Conservation (phyloP, 2,329 filamentous ascomycete species). For the Beauveria caledonica region DNA sequence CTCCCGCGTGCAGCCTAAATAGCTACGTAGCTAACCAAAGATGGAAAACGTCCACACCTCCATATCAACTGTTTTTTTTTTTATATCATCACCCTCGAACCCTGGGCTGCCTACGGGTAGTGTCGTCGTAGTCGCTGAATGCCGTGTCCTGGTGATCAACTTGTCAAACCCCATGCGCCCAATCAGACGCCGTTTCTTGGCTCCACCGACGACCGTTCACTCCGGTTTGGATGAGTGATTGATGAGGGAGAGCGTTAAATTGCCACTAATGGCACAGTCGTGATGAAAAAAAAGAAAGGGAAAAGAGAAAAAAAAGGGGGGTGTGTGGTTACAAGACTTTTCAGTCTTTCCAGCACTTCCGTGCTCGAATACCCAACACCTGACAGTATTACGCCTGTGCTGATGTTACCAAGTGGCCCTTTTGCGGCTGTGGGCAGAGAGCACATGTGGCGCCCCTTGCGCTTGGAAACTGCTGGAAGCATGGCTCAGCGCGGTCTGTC, state of each 20-base stretch:
- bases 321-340: background rate
- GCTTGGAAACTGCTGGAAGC: conserved; percentile 9
- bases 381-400: background rate
- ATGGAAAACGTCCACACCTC: background rate
- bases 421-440: background rate
- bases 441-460: background rate
- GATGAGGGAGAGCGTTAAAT: background rate
- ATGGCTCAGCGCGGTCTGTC: background rate
- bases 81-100: background rate
- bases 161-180: background rate
- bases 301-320: background rate
- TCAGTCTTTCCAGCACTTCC: background rate
- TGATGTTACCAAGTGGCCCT: background rate
- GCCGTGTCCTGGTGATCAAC: conserved; percentile 5
- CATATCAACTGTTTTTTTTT: background rate
- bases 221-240: background rate
- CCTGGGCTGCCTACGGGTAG: no score
- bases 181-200: conserved; percentile 4
- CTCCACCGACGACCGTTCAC: conserved; percentile 2
- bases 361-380: background rate
- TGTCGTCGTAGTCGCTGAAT: background rate
- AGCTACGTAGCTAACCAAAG: background rate
- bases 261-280: background rate
- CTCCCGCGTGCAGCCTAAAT: background rate
- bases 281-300: background rate